Percentiles rank a stretch among this genome's conserved stretches.
Conservation (phyloP, 2,329 filamentous ascomycete species). For the Elsinoe necatrix region DNA sequence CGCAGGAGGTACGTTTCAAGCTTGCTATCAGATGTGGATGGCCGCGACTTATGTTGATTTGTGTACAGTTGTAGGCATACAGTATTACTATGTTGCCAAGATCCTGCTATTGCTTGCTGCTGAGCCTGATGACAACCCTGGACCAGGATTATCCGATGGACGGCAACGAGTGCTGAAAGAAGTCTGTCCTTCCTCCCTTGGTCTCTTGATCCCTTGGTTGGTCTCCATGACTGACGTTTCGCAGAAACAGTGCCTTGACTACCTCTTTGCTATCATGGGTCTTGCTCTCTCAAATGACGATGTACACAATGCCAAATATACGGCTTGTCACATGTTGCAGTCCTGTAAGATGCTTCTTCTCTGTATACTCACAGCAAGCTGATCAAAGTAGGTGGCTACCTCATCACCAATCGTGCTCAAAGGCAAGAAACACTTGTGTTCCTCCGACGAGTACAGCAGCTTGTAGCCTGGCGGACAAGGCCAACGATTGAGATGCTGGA, state of each 20-base stretch:
- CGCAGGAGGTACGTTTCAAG: slow-evolving; percentile 22
- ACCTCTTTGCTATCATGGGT: slow-evolving; percentile 20
- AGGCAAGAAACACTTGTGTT: slow-evolving; percentile 19
- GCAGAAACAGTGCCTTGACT: slow-evolving; percentile 19
- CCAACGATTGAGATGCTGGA: slow-evolving; percentile 19
- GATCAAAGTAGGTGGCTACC: slow-evolving; percentile 18
- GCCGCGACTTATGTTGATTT: background rate
- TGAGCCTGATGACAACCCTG: slow-evolving; percentile 14
- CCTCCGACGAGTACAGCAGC: slow-evolving; percentile 18
- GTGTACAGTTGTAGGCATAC: slow-evolving; percentile 27
- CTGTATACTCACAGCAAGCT: background rate
- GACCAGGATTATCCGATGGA: slow-evolving; percentile 20
- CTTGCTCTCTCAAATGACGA: slow-evolving; percentile 22
- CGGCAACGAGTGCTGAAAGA: slow-evolving; percentile 20
- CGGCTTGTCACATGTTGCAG: slow-evolving; percentile 21
- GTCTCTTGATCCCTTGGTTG: no score
- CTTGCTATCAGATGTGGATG: no score
- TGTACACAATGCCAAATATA: slow-evolving; percentile 23
- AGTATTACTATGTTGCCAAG: slow-evolving; percentile 31
- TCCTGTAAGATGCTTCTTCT: slow-evolving; percentile 12
- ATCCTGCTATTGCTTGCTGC: slow-evolving; percentile 23
- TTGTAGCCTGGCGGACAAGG: slow-evolving; percentile 21
- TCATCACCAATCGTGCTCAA: slow-evolving; percentile 20
- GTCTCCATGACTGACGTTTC: background rate
- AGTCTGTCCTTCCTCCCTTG: slow-evolving; percentile 12